Evolutionary conservation across 2,329 filamentous ascomycete genomes (phyloP), one percentile per base, ranked within the genome.

Genomic region (Fusarium nematophilum): DNA sequence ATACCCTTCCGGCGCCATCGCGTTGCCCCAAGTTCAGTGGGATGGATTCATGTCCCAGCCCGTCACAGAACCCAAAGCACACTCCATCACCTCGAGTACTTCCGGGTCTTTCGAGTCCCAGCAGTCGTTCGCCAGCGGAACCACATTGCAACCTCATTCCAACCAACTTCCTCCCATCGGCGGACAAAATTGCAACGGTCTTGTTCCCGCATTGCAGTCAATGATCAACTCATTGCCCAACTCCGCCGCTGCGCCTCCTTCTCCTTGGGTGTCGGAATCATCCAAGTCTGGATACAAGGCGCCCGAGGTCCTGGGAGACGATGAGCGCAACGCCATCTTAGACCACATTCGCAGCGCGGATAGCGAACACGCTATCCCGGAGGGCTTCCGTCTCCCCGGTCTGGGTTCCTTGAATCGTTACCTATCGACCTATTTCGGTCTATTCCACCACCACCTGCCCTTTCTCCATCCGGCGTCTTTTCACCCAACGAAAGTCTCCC

Each of bases 391-490:
- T 64, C 84, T 98, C 38, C 95, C 95, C 6, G 89, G 85, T 64
- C 83, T 93, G 29, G 84, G 87, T 29, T 90, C 91, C 3, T 79
- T 98, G 73, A 98, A 99, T 78, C 87, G 93, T 61, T 97, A 97
- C 75, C 81, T 99, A 60, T 91, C 93, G 57, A 97, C 94, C 2
- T 99, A 98, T 81, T 99, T 98, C 76, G 93, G 91, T 73, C 82
- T 97, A 70, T 99, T 98, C 78, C 95, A 99, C 73, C 95, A 97
- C 70, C 95, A 99, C 72, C 79, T 98, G 72, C 95, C 95, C 1
- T 98, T 99, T 80, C 78, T 99, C 73, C 95, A 99, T 72, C 93
- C 94, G 37, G 87, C 91, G 13, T 96, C 95, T 0, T 98, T 98
- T 78, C 86, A 88, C 62, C 91, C 93, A 4, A 90, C 90, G 5